Evolutionary conservation across 2,329 filamentous ascomycete genomes (phyloP).

Genomic region (Colletotrichum cuscutae): DNA sequence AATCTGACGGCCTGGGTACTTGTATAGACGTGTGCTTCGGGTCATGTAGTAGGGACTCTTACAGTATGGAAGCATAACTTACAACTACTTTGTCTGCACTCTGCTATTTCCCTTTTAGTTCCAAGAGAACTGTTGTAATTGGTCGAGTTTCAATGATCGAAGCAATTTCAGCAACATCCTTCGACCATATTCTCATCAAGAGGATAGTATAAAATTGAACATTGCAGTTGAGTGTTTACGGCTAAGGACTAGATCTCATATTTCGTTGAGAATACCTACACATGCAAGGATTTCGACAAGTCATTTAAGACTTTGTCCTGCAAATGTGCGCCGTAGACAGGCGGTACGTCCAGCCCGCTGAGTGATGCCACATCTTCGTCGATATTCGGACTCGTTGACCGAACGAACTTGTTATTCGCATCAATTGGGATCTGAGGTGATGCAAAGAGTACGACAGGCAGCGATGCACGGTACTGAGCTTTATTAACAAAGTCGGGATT

Average conservation of each 20-base stretch:
- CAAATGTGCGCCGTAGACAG: neutral
- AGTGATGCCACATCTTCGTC: neutral
- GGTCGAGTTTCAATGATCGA: too few species aligned
- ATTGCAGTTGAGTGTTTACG: neutral
- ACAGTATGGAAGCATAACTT: too few species aligned
- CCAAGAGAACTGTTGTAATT: too few species aligned
- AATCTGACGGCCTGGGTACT: neutral
- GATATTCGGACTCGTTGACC: neutral
- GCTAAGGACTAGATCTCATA: neutral
- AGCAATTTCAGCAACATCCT: too few species aligned
- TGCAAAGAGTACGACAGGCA: slow-evolving; percentile 11
- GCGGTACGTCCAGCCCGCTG: slow-evolving; percentile 2
- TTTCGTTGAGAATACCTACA: neutral
- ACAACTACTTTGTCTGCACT: too few species aligned
- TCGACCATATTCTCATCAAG: too few species aligned
- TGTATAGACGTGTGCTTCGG: neutral
- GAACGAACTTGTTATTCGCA: neutral
- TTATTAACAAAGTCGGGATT: neutral
- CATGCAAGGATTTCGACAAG: neutral
- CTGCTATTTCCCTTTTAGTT: too few species aligned
- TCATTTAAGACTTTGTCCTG: neutral
- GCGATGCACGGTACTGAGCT: neutral
- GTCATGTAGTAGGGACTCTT: too few species aligned
- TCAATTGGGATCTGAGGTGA: slow-evolving; percentile 13
- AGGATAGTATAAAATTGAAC: too few species aligned